Evolutionary conservation across 2,329 filamentous ascomycete species (phyloP), one percentile per base, ranked within the genome.

Genomic region (Aplosporella prunicola): DNA sequence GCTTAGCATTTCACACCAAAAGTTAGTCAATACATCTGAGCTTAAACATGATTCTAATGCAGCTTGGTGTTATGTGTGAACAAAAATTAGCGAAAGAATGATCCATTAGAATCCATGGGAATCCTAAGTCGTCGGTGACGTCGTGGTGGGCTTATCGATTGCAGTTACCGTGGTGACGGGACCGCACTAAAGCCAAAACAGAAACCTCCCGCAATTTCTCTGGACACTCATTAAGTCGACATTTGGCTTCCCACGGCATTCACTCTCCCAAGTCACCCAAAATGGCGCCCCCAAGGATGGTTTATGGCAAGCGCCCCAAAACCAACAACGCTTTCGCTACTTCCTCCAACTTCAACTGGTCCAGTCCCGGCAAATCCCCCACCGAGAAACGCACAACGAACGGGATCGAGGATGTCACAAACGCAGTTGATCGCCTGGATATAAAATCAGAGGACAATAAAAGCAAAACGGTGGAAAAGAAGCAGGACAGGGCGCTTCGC

Each of bases 261-360:
- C 24, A 26, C 24, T 13, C 11, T 13, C 15, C 24, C 20, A 11
- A 15, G n/a, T 3, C 25, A 11, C 25, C 13, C 8, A 31, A 9
- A 15, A 39, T 40, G 38, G 32, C 38, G 4, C 31, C 32, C 26
- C 11, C 29, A 4, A 40, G 35, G 17, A 26, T 29, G 4, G 32
- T 29, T 6, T 40, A 40, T 16, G 38, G 38, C 10, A 40, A 35
- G 27, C 26, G 20, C 5, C 32, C 38, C 6, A 40, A 40, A 15
- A n/a, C 16, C 5, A 26, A 7, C 9, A 11, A 26, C 18, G 16
- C 32, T 8, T 40, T 40, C 26, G 14, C 25, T 13, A 6, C 24
- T 25, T 29, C 28, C 24, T 20, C 32, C n/a, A 22, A 17, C 20
- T 17, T 40, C 26, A n/a, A 8, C n/a, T 40, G 25, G 25, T 35